phyloP scores from a whole-genome alignment of 1,284 basidiomycete species.

The Psilocybe mexicana region DNA sequence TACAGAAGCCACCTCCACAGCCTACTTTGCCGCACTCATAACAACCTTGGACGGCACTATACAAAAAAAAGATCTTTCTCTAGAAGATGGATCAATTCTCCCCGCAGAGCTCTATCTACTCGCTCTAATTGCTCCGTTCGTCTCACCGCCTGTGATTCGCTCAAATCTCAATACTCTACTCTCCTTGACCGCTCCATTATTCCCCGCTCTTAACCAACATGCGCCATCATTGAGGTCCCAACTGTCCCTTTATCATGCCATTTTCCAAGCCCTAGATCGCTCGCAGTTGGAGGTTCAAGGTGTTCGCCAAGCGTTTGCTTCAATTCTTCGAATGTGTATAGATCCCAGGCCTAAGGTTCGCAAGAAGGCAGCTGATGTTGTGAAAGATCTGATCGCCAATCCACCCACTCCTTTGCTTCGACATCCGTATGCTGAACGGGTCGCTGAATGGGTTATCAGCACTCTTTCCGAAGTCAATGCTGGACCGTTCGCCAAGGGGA shows the following conservation, averaged over 20 bases:
- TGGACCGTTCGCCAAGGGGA: constrained; percentile 59
- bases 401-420: constrained; percentile 75
- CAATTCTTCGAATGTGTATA: constrained; percentile 79
- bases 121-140: constrained; percentile 75
- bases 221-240: constrained; percentile 75
- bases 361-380: constrained; percentile 85
- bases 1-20: constrained; percentile 71
- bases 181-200: constrained; percentile 77
- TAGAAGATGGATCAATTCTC: constrained; percentile 80
- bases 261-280: constrained; percentile 69
- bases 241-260: constrained; percentile 68
- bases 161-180: constrained; percentile 65
- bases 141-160: constrained; percentile 74
- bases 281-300: constrained; percentile 68
- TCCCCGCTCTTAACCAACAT: constrained; percentile 63
- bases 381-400: constrained; percentile 72
- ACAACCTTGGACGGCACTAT: constrained; percentile 78
- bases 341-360: constrained; percentile 95
- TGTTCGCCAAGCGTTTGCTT: constrained; percentile 77
- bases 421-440: constrained; percentile 86
- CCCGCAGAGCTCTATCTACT: constrained; percentile 91
- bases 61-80: constrained; percentile 58
- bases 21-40: constrained; percentile 87
- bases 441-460: constrained; percentile 77
- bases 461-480: constrained; percentile 69